Evolutionary conservation across 2,329 filamentous ascomycete species (phyloP).

Genomic region (Cercospora sojina): DNA sequence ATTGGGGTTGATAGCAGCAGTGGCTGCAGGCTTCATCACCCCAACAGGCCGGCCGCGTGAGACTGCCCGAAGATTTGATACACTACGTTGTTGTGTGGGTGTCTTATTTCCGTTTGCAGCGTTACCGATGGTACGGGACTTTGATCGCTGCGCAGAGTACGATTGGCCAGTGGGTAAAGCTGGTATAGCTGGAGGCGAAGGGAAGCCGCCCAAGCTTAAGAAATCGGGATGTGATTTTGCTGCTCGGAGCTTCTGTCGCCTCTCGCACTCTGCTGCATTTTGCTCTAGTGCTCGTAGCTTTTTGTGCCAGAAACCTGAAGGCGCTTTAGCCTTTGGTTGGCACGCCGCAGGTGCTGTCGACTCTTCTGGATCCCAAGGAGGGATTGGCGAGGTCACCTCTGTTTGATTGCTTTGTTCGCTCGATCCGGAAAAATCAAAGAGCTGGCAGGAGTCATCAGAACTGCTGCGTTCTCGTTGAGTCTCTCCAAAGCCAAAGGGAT

Average conservation of each 20-base stretch:
- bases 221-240: slow-evolving; percentile 40
- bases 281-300: slow-evolving; percentile 53
- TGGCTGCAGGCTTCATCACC: slow-evolving; percentile 33
- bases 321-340: slow-evolving; percentile 42
- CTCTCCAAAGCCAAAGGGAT: slow-evolving; percentile 51
- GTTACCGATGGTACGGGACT: slow-evolving; percentile 22
- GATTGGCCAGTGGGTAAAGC: slow-evolving; percentile 34
- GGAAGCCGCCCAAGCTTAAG: slow-evolving; percentile 38
- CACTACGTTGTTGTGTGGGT: slow-evolving; percentile 28
- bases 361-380: slow-evolving; percentile 44
- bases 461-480: slow-evolving; percentile 50
- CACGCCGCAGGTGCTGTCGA: slow-evolving; percentile 27
- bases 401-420: slow-evolving; percentile 50
- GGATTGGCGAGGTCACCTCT: slow-evolving; percentile 49
- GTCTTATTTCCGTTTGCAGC: slow-evolving; percentile 36
- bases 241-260: slow-evolving; percentile 40
- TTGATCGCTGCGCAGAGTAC: slow-evolving; percentile 32
- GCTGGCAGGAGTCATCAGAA: slow-evolving; percentile 52
- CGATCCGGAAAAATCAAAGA: slow-evolving; percentile 50
- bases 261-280: slow-evolving; percentile 47
- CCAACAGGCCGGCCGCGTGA: slow-evolving; percentile 37
- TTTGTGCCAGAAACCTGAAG: slow-evolving; percentile 55
- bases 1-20: slow-evolving; percentile 22
- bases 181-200: slow-evolving; percentile 37
- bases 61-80: slow-evolving; percentile 34